Evolutionary conservation across 495 filamentous ascomycete species (phyloP).

Genomic region (Aspergillus nidulans): DNA sequence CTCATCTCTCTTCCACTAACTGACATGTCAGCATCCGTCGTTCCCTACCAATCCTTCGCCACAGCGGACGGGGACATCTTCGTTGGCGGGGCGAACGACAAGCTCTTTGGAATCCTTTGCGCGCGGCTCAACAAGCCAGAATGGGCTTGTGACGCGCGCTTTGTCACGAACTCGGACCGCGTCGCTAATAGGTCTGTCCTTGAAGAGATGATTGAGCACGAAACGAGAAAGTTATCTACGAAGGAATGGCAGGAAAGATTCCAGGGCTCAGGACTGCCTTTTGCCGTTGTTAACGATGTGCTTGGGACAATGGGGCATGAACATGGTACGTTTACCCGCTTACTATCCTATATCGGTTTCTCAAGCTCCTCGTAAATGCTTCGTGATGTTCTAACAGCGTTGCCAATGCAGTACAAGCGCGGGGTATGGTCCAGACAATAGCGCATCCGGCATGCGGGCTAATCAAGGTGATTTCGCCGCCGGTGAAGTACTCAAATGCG

Average conservation of each 20-base stretch:
- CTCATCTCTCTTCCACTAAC: too few species aligned
- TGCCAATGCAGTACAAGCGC: conserved; percentile 72
- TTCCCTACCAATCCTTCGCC: conserved; percentile 87
- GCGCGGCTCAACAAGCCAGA: conserved; percentile 69
- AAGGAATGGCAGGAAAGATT: conserved; percentile 85
- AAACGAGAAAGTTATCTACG: conserved; percentile 73
- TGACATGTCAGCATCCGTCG: conserved; percentile 71
- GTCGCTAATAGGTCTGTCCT: conserved; percentile 74
- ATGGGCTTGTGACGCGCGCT: conserved; percentile 73
- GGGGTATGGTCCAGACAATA: conserved; percentile 83
- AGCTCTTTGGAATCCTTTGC: conserved; percentile 84
- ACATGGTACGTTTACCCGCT: conserved; percentile 51
- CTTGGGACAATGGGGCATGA: conserved; percentile 76
- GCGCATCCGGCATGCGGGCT: conserved; percentile 78
- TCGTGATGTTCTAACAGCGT: too few species aligned
- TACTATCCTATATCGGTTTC: neutral
- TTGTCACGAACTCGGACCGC: conserved; percentile 69
- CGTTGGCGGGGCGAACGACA: conserved; percentile 90
- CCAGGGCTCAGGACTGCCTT: conserved; percentile 88
- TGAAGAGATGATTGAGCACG: conserved; percentile 68
- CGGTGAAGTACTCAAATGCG: conserved; percentile 87
- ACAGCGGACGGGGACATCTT: conserved; percentile 88
- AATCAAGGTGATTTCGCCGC: conserved; percentile 86
- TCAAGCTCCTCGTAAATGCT: too few species aligned
- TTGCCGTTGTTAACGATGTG: conserved; percentile 91